Evolutionary conservation across 2,329 filamentous ascomycete species (phyloP).

Genomic region (Cordyceps tenuipes): DNA sequence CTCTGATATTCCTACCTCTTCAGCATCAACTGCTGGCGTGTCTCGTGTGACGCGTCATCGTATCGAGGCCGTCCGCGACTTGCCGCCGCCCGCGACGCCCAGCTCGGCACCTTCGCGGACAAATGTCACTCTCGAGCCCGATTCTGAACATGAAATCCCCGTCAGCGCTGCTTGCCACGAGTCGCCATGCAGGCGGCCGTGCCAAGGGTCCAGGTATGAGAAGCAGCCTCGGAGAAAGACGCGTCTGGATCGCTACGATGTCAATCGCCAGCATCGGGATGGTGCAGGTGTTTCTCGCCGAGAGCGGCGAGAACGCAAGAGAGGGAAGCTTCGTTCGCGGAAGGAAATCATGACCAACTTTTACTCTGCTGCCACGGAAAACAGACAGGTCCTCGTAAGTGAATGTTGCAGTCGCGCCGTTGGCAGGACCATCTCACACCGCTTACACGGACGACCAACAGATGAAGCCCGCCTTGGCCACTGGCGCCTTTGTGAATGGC

Average conservation of each 20-base stretch:
- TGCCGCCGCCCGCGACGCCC: not conserved
- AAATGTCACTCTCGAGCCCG: not conserved
- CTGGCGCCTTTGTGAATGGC: conserved; percentile 27
- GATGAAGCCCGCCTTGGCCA: conserved; percentile 26
- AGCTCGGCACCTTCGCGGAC: not conserved
- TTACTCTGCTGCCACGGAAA: conserved; percentile 42
- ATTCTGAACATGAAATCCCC: too few species aligned
- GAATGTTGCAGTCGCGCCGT: not conserved
- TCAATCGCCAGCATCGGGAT: conserved; percentile 16
- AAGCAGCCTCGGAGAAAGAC: conserved; percentile 48
- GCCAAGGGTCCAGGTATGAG: conserved; percentile 28
- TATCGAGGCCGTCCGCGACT: not conserved
- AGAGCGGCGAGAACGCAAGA: conserved; percentile 15
- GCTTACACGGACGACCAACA: conserved; percentile 11
- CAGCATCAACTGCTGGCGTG: not conserved
- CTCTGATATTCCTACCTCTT: not conserved
- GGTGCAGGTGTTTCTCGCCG: not conserved
- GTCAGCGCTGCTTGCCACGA: not conserved
- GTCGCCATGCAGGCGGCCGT: too few species aligned
- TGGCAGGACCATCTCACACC: not conserved
- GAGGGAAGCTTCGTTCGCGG: conserved; percentile 26
- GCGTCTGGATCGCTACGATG: conserved; percentile 46
- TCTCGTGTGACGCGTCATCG: not conserved
- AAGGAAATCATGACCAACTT: conserved; percentile 49
- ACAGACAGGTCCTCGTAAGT: conserved; percentile 26